Evolutionary conservation across 768 basidiomycete genomes (phyloP).

Genomic region (Gloeostereum incarnatum): DNA sequence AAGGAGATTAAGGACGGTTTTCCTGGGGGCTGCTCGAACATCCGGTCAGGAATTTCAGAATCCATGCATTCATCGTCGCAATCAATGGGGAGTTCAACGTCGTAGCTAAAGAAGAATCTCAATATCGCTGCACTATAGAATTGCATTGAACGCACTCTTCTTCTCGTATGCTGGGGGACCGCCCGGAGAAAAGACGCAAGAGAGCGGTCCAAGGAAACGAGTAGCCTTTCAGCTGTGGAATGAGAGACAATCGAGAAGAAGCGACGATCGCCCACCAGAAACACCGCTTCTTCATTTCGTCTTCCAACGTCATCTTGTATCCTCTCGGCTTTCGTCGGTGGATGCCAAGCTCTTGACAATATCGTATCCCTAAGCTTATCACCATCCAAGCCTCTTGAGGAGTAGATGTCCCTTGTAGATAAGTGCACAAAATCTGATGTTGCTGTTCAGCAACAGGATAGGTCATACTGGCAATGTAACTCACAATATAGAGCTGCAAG

Average conservation of each 20-base stretch:
- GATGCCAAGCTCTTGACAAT: not conserved
- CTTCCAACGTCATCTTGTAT: slow-evolving; percentile 18
- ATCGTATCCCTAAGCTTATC: not conserved
- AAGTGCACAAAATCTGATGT: not conserved
- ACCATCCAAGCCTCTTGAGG: not conserved
- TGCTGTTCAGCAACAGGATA: not conserved
- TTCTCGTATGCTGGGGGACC: slow-evolving; percentile 45
- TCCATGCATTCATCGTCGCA: slow-evolving; percentile 44
- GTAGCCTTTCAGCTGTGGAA: too few relatives aligned
- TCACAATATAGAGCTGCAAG: slow-evolving; percentile 9
- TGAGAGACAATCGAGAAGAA: slow-evolving; percentile 15
- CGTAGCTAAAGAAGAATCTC: slow-evolving; percentile 28
- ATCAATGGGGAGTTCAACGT: slow-evolving; percentile 41
- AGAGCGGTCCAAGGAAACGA: too few relatives aligned
- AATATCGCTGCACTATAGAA: not conserved
- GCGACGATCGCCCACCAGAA: slow-evolving; percentile 19
- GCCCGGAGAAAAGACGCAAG: too few relatives aligned
- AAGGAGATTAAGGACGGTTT: slow-evolving; percentile 29
- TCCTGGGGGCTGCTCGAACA: slow-evolving; percentile 39
- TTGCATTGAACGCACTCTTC: slow-evolving; percentile 29
- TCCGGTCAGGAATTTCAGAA: slow-evolving; percentile 21
- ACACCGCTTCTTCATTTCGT: slow-evolving; percentile 39
- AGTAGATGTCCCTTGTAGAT: not conserved
- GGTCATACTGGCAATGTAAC: not conserved
- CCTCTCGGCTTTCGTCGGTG: slow-evolving; percentile 13